A percentile compares a stretch with the other conserved stretches of the same genome.
These are phyloP conservation scores for Zygosaccharomyces kombuchaensis DNA, from an alignment of 805 yeast species.

Conservation along the genomic window DNA sequence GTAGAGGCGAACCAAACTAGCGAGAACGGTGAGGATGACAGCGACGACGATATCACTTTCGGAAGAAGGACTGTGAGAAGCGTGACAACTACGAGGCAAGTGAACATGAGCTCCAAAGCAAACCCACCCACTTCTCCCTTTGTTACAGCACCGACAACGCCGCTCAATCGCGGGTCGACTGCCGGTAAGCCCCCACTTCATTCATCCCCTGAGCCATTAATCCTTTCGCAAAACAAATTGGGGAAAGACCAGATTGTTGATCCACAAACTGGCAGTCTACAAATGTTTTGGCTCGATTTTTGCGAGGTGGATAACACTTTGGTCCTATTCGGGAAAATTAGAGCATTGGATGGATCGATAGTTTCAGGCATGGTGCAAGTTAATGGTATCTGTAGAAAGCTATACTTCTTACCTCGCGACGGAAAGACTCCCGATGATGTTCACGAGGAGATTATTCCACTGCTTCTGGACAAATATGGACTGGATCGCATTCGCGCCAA, in stretches of 20 bases:
- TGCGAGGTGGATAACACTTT: slow-evolving; percentile 68
- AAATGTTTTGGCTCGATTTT: slow-evolving; percentile 88
- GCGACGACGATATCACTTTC: slow-evolving; percentile 32
- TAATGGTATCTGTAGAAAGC: slow-evolving; percentile 61
- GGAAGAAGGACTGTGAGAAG: slow-evolving; percentile 32
- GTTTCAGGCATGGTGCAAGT: slow-evolving; percentile 78
- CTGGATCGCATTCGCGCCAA: slow-evolving; percentile 61
- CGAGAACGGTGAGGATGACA: slow-evolving; percentile 36
- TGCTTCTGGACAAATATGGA: slow-evolving; percentile 59
- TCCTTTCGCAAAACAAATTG: slow-evolving; percentile 18
- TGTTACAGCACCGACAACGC: slow-evolving; percentile 35
- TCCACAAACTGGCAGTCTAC: slow-evolving; percentile 46
- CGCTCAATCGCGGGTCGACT: slow-evolving; percentile 9
- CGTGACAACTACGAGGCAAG: slow-evolving; percentile 24
- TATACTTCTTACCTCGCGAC: slow-evolving; percentile 72
- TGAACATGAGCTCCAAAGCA: slow-evolving; percentile 26
- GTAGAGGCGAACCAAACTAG: slow-evolving; percentile 15
- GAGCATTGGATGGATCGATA: slow-evolving; percentile 50
- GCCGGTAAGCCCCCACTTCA: not conserved
- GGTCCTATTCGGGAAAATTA: slow-evolving; percentile 75
- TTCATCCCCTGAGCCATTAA: slow-evolving; percentile 10
- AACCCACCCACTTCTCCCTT: slow-evolving; percentile 28
- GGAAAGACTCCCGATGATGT: slow-evolving; percentile 61
- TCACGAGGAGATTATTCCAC: slow-evolving; percentile 67
- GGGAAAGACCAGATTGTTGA: slow-evolving; percentile 33